Conservation (phyloP, 2,329 filamentous ascomycete genomes). For the Alternaria triticina region DNA sequence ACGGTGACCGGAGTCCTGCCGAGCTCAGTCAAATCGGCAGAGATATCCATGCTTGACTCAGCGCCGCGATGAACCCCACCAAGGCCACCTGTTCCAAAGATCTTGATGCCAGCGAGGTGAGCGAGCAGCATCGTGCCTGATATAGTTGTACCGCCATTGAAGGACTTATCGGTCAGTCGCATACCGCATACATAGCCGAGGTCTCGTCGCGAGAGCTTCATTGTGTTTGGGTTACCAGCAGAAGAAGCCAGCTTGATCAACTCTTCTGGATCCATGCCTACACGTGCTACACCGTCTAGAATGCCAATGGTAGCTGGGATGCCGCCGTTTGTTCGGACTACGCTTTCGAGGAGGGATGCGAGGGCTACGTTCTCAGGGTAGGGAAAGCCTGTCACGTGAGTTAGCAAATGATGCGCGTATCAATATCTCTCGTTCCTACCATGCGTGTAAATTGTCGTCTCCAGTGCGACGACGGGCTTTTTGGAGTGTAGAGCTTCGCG, state of each 20-base stretch:
- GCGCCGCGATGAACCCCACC: slow-evolving; percentile 93
- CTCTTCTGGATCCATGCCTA: slow-evolving; percentile 77
- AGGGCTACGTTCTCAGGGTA: slow-evolving; percentile 77
- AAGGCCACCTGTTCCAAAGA: slow-evolving; percentile 94
- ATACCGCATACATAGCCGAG: slow-evolving; percentile 80
- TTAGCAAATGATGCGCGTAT: slow-evolving; percentile 7
- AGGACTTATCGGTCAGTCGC: slow-evolving; percentile 68
- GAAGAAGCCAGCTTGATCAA: slow-evolving; percentile 71
- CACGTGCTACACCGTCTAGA: slow-evolving; percentile 78
- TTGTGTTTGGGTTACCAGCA: slow-evolving; percentile 70
- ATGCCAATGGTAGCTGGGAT: slow-evolving; percentile 92
- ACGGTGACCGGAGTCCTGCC: slow-evolving; percentile 89
- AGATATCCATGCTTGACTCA: slow-evolving; percentile 88
- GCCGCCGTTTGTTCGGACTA: slow-evolving; percentile 77
- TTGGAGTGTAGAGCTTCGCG: slow-evolving; percentile 74
- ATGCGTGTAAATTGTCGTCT: slow-evolving; percentile 97
- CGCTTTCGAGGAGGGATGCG: slow-evolving; percentile 77
- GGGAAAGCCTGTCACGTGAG: slow-evolving; percentile 62
- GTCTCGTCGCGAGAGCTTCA: slow-evolving; percentile 88
- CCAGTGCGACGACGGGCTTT: slow-evolving; percentile 87
- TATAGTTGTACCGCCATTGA: slow-evolving; percentile 92
- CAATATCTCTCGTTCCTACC: slow-evolving; percentile 54
- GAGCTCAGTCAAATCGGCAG: slow-evolving; percentile 92
- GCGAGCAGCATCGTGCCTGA: slow-evolving; percentile 92
- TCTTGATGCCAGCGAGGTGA: slow-evolving; percentile 81